phyloP scores from a whole-genome alignment of 163 green algal genomes.

The Volvox carteri region DNA sequence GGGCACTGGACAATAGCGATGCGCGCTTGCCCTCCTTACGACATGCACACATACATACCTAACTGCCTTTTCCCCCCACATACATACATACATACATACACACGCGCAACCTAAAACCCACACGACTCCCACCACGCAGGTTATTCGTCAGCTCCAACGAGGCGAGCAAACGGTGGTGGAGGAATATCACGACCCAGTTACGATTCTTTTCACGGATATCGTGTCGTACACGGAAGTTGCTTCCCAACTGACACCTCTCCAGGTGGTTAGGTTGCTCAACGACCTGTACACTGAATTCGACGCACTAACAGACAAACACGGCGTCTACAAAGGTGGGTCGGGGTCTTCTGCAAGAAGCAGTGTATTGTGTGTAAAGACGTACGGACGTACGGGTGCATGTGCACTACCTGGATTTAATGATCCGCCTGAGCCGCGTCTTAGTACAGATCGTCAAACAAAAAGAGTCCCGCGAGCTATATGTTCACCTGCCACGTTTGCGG shows the following conservation, averaged over 20 bases:
- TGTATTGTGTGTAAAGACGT: no score
- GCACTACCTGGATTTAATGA: no score
- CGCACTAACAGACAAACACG: constrained; percentile 37
- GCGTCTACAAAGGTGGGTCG: constrained; percentile 37
- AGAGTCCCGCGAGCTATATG: no score
- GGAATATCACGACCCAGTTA: constrained; percentile 56
- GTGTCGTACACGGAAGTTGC: constrained; percentile 61
- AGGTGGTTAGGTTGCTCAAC: constrained; percentile 65
- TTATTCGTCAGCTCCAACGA: constrained; percentile 36
- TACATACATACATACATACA: background rate
- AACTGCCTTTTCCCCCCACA: no score
- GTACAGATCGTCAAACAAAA: no score
- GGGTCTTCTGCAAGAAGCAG: no score
- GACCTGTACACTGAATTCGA: constrained; percentile 60
- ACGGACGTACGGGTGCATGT: no score
- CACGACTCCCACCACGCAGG: background rate
- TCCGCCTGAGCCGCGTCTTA: no score
- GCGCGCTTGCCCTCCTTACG: no score
- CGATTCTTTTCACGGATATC: constrained; percentile 62
- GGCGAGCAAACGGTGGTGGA: constrained; percentile 48
- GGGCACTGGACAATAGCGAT: no score
- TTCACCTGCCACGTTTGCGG: no score
- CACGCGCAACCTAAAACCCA: background rate
- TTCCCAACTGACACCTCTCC: constrained; percentile 35
- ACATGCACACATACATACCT: no score